Conservation (phyloP, 2,329 filamentous ascomycete species). For the Thelonectria discophora region DNA sequence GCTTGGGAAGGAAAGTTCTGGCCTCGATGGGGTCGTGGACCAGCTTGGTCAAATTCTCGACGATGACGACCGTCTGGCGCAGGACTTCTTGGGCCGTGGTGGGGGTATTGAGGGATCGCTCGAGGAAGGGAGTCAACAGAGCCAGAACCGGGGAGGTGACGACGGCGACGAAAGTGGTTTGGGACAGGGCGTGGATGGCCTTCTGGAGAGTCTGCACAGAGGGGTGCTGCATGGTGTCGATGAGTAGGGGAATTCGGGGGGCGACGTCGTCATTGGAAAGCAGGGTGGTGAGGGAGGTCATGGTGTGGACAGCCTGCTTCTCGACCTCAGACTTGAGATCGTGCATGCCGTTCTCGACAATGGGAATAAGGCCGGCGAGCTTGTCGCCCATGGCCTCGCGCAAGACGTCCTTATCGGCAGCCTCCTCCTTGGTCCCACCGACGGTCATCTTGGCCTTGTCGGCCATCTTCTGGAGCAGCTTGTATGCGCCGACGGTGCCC, state of each 20-base stretch:
- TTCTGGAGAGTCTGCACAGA: constrained; percentile 89
- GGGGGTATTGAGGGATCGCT: constrained; percentile 92
- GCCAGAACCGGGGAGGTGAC: constrained; percentile 96
- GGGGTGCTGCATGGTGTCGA: constrained; percentile 95
- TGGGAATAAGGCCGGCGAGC: constrained; percentile 85
- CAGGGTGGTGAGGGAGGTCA: constrained; percentile 88
- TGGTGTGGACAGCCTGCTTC: constrained; percentile 91
- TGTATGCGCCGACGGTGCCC: constrained; percentile 86
- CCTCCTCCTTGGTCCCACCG: constrained; percentile 81
- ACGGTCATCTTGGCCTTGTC: constrained; percentile 90
- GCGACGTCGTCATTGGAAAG: constrained; percentile 97
- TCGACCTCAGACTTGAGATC: constrained; percentile 89
- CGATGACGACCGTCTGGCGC: constrained; percentile 93
- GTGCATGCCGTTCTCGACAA: constrained; percentile 94
- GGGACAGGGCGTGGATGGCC: constrained; percentile 94
- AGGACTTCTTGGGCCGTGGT: constrained; percentile 92
- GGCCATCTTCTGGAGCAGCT: constrained; percentile 90
- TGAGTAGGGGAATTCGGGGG: constrained; percentile 87
- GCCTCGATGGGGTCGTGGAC: constrained; percentile 96
- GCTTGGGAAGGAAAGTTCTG: constrained; percentile 91
- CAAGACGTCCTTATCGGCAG: constrained; percentile 86
- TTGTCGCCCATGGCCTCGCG: constrained; percentile 90
- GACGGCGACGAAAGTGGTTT: constrained; percentile 97
- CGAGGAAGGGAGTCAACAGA: constrained; percentile 91
- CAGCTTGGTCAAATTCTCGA: constrained; percentile 97